Evolutionary conservation across 2,329 filamentous ascomycete genomes (phyloP), one percentile per base, ranked within the genome.

Genomic region (Westerdykella aurantiaca): DNA sequence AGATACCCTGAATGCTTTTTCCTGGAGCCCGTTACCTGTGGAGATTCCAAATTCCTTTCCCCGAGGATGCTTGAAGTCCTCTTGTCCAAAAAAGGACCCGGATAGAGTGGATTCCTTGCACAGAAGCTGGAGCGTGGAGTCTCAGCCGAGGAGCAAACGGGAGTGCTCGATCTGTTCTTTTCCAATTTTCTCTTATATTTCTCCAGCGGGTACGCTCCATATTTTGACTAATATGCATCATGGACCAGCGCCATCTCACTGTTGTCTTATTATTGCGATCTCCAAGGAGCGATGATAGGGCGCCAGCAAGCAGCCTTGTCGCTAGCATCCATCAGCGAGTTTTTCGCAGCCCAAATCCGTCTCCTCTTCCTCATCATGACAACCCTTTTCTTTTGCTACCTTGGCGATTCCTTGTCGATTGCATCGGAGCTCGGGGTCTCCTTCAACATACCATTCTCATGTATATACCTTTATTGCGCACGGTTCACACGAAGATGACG

Each of bases 1-100:
- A 64, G 60, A 66, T 65, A 66, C 61, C 63, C 61, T 51, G 58
- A 47, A 60, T 58, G 51, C 55, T 51, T 51, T 52, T 49, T 52
- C 57, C 52, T 60, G 58, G 59, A 59, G 55, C 58, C 55, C 53
- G 51, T 50, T 43, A 40, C 48, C 53, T 49, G 43, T 55, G 51
- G 46, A 57, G 52, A 60, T 57, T 50, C 52, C 51, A 51, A 48
- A 43, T 56, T 41, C 52, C 48, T 48, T 46, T 48, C 46, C 46
- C 51, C 48, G 51, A 43, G 60, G 57, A 56, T 49, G 46, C 51
- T 44, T 45, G 46, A 53, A 50, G 52, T 55, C 55, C 53, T 43
- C 41, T 56, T 52, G 47, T 37, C 48, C 49, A 44, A 53, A 57
- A 63, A 62, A 51, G 41, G 46, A 46, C 51, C 52, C 50, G 59